Base-by-base conservation (phyloP, 495 filamentous ascomycete genomes). In the Aspergillus steynii region DNA sequence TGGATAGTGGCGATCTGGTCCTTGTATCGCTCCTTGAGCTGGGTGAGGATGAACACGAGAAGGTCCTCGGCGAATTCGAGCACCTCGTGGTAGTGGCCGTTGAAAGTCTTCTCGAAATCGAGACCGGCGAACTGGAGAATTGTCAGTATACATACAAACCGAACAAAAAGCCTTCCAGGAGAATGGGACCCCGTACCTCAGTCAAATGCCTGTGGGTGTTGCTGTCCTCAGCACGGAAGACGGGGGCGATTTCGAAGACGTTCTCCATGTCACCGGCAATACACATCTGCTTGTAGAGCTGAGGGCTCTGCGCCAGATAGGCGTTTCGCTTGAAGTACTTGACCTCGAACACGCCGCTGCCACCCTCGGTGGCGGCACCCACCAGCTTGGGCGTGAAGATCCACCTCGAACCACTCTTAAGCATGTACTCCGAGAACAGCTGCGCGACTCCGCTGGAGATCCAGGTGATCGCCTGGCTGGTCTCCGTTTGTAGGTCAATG, bases 201-300 rank as follows among this genome's bases (percentile, higher is more conserved):
- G 93, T 98, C 86, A 97, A 89, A 74, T 99, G 95, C 55, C 95
- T 83, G 68, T 96, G 92, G 1, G 95, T 99, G 70, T 97, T 97
- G 58, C 89, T 93, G 74, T 98, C 96, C 80, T 98, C 95, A 0
- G 95, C 95, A 70, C 94, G 85, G 86, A 97, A 99, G 8, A 98
- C 94, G 4, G 91, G 90, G 0, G 90, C 91, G 58, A 96, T 88
- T 69, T 92, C 90, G 70, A 90, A 97, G 10, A 99, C 94, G 59
- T 86, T 88, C 71, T 94, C 86, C 73, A 95, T 85, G 55, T 96
- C 95, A 67, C 92, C 92, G 27, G 93, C 92, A 67, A 99, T 96
- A 71, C 92, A 88, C 82, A 96, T 92, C 67, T 99, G 95, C 80
- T 99, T 97, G 74, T 96, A 94, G 53, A 99, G 85, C 74, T 99